Evolutionary conservation across 495 filamentous ascomycete genomes (phyloP), one percentile per base, ranked within the genome.

Genomic region (Podospora fimiseda): DNA sequence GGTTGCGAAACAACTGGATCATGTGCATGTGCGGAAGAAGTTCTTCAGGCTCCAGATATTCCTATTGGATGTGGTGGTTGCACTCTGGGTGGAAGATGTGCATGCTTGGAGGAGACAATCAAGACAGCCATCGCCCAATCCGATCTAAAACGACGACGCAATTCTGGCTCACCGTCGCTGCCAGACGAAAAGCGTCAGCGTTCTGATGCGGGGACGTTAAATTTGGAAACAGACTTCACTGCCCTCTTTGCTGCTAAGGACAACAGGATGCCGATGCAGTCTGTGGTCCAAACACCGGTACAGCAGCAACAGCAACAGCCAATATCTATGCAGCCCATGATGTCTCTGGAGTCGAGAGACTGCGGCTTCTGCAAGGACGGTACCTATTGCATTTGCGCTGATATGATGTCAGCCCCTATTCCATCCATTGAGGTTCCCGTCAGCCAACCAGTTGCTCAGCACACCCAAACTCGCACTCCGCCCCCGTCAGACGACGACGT

Each of bases 281-380:
- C 49, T 0, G 45, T 16, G n/a, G 60, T 51, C 49, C 30, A 59
- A 3, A 23, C 60, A n/a, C 33, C 70, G 45, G 22, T 13, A 1
- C 50, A 57, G 13, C 27, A 5, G 27, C 27, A 33, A 11, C 27
- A 3, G 23, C 60, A n/a, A 27, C 70, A 47, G 22, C 50, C 55
- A 9, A 46, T 61, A 7, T 69, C 65, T 2, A 43, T 63, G 2
- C 58, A 63, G 15, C 50, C 63, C 19, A 58, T 71, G 51, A 22
- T 48, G 4, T 54, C 64, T 11, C 44, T 70, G 14, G 63, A 69
- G 37, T 60, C 60, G 4, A 60, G 64, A 42, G 89, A 93, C 45
- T 79, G 89, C 60, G 89, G 89, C n/a, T 94, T 94, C 72, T 95
- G 89, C 66, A 78, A 83, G 58, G 87, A 91, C 48, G 88, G 87